A percentile compares a stretch with the other conserved stretches of the same genome.
These are phyloP conservation scores for Penicillium sp. DNA, from an alignment of 2,329 filamentous ascomycete genomes.

Conservation along the genomic window DNA sequence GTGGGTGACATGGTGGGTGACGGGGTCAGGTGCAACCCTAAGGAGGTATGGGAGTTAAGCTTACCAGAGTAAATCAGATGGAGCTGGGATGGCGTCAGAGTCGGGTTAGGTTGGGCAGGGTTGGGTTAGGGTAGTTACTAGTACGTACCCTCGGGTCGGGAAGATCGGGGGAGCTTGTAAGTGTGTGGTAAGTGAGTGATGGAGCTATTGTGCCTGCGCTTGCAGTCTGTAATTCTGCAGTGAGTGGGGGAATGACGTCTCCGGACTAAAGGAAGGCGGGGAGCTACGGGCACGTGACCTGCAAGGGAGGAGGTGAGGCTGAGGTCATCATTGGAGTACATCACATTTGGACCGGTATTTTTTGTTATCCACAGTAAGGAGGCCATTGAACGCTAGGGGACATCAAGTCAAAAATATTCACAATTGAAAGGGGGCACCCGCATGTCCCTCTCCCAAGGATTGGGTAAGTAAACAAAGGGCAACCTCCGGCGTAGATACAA, in stretches of 20 bases:
- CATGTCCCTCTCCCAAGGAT: conserved; percentile 20
- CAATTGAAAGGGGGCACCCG: conserved; percentile 26
- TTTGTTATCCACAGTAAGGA: conserved; percentile 28
- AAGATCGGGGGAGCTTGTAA: no score
- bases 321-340: conserved; percentile 26
- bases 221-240: no score
- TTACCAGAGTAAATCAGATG: not conserved
- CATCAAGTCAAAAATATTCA: conserved; percentile 28
- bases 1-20: no score
- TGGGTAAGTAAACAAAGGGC: conserved; percentile 5
- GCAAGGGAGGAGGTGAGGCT: not conserved
- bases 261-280: conserved; percentile 35
- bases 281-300: conserved; percentile 10
- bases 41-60: not conserved
- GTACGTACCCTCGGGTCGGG: conserved; percentile 4
- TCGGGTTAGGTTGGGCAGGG: not conserved
- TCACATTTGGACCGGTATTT: conserved; percentile 21
- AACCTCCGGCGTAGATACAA: conserved; percentile 21
- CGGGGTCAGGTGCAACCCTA: no score
- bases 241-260: conserved; percentile 28
- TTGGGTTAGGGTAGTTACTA: no score
- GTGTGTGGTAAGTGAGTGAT: no score
- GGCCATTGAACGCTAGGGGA: conserved; percentile 23
- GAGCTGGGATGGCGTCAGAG: no score
- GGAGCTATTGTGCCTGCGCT: no score